Percentiles rank a stretch among this genome's conserved stretches.
Conservation (phyloP, 2,329 filamentous ascomycete species). For the Cercospora janseana region DNA sequence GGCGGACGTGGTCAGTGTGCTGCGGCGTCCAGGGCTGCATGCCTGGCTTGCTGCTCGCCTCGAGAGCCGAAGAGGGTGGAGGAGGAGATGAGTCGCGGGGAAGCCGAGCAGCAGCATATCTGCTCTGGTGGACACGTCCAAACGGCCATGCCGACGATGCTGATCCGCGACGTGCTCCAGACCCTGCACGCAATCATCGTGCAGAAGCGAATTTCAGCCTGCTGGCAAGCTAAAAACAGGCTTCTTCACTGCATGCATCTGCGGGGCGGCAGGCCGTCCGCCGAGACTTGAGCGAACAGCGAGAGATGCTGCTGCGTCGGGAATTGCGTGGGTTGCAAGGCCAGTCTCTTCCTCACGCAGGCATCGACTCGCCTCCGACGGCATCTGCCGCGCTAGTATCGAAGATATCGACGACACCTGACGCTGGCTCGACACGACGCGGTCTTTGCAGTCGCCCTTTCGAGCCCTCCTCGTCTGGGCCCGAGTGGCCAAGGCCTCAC, state of each 20-base stretch:
- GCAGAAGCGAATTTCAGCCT: not conserved
- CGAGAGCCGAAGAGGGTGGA: not conserved
- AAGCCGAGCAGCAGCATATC: constrained; percentile 9
- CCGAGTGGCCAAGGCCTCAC: no score
- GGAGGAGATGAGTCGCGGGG: constrained; percentile 8
- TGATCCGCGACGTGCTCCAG: constrained; percentile 1
- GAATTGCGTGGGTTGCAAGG: no score
- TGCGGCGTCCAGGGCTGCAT: constrained; percentile 8
- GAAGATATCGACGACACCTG: no score
- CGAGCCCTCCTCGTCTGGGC: no score
- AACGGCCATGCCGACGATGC: not conserved
- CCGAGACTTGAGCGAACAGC: no score
- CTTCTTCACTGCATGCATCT: not conserved
- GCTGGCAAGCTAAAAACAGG: constrained; percentile 1
- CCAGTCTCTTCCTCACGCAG: no score
- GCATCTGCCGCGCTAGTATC: no score
- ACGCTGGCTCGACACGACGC: no score
- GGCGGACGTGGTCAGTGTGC: not conserved
- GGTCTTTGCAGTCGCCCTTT: no score
- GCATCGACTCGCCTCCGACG: no score
- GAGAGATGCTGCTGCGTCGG: no score
- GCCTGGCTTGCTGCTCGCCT: constrained; percentile 3
- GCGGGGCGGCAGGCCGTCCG: not conserved
- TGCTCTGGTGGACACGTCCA: not conserved
- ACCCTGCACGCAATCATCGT: constrained; percentile 3